A percentile compares a stretch with the other conserved stretches of the same genome.
Evolutionary conservation across 1,284 basidiomycete species (phyloP).

Genomic region (Phylloboletellus chloephorus): DNA sequence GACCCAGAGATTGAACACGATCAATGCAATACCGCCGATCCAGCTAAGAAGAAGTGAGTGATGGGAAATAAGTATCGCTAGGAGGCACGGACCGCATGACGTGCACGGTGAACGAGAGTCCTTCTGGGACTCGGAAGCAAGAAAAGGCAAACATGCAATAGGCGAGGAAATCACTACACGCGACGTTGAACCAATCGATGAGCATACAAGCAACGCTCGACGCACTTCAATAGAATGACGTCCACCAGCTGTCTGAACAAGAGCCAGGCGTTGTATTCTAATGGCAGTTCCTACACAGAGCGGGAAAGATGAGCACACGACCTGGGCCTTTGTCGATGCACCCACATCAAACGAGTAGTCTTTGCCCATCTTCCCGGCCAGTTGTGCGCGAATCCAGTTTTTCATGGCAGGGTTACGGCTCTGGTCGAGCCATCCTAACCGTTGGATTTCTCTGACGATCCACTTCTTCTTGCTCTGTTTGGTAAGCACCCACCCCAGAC

Average conservation of each 20-base stretch:
- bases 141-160: slow-evolving; percentile 96
- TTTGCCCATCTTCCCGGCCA: slow-evolving; percentile 90
- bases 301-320: slow-evolving; percentile 7
- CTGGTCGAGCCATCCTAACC: slow-evolving; percentile 84
- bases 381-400: slow-evolving; percentile 81
- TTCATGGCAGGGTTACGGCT: slow-evolving; percentile 58
- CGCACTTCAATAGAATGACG: slow-evolving; percentile 90
- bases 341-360: slow-evolving; percentile 89
- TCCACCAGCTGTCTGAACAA: slow-evolving; percentile 90
- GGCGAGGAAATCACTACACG: slow-evolving; percentile 80
- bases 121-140: slow-evolving; percentile 78
- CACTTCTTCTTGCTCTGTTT: slow-evolving; percentile 92
- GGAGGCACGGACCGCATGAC: slow-evolving; percentile 57
- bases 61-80: neutral
- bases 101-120: slow-evolving; percentile 71
- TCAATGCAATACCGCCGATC: slow-evolving; percentile 79
- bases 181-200: neutral
- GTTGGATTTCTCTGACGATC: slow-evolving; percentile 81
- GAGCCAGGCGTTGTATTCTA: slow-evolving; percentile 91
- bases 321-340: slow-evolving; percentile 9
- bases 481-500: slow-evolving; percentile 90
- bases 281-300: slow-evolving; percentile 55
- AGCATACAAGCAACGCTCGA: slow-evolving; percentile 14
- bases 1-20: slow-evolving; percentile 97
- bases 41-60: slow-evolving; percentile 49